Evolutionary conservation across 495 filamentous ascomycete genomes (phyloP), one percentile per base, ranked within the genome.

Genomic region (Aspergillus hancockii): DNA sequence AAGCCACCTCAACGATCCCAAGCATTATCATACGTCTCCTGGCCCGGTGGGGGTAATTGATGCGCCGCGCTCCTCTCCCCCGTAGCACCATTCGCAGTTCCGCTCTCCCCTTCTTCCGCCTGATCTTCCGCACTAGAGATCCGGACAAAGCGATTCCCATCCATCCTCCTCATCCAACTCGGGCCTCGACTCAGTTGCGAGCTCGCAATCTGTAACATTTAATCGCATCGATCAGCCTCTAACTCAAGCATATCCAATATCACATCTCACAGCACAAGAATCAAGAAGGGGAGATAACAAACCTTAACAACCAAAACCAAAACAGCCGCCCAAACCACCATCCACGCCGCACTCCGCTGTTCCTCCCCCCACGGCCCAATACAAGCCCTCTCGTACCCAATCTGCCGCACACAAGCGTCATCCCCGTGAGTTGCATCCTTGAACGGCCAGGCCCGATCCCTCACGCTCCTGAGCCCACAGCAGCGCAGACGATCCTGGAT

Each of bases 401-500:
- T 34, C 53, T 69, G 67, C 41, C 53, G 3, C 22, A 69, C 66
- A 59, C 72, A 75, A 5, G 69, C 63, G 34, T 71, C 59, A 57
- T 73, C 67, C 8, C 63, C 67, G 38, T 75, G 64, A 19, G 32
- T 65, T 1, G 43, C 32, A 32, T 75, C 69, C 47, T 73, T 75
- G 59, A 88, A 88, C 10, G 87, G 88, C 74, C 76, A 88, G 0
- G 79, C 78, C 55, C 76, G 76, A 62, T 91, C 86, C 52, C 66
- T 72, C 5, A 79, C 63, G 21, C 75, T 80, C 28, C 74, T 72
- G 13, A 88, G 72, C 3, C 88, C 88, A 58, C 88, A 91, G 69
- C 88, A 91, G 9, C 78, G 63, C 40, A 90, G 78, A 0, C 72
- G 61, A 67, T 90, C 84, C 56, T 91, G 87, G 58, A 91, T 88